Evolutionary conservation across 331 rosid genomes (phyloP), one percentile per base, ranked within the genome.

Genomic region (Cydonia oblonga): DNA sequence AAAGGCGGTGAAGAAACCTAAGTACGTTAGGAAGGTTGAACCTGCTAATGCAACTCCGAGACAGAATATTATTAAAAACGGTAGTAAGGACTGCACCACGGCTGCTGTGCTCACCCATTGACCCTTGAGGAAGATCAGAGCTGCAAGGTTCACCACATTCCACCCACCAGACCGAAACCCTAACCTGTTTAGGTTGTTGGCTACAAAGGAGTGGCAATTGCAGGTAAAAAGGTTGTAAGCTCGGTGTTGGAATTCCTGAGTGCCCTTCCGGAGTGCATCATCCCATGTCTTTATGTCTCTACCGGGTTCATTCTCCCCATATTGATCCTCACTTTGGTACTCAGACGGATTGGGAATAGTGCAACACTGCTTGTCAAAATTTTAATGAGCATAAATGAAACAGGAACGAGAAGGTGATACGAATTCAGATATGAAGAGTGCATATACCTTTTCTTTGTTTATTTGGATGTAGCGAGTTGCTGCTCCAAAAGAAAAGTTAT

Each of bases 131-230:
- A 90, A 86, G 72, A 95, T 75, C 75, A 87, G 85, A 84, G 86
- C 79, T 6, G 97, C 97, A 65, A 95, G 96, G 92, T 86, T 95
- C 78, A 95, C 99, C 81, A 91, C 96, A 71, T 95, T 95, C 99
- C 99, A 95, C 69, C 93, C 88, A n/a, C 92, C 85, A 38, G 88
- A 83, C 20, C 67, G 68, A 82, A 85, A 89, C 24, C 82, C 83
- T 81, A 91, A 73, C 86, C 96, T 87, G 82, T 95, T 95, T 59
- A 91, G 85, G 75, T 83, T 91, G 78, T 91, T 87, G 75, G 96
- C 99, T 61, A 95, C 99, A 78, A 89, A 95, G 3, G 96, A 95
- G 71, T 91, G 99, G 72, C 97, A 91, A 73, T 95, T 91, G 89
- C 99, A 91, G 7, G 99, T 90, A 24, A 95, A 82, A 38, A 91